These are phyloP conservation scores for Panellus pusillus DNA, from an alignment of 768 basidiomycete species.

Conservation along the genomic window DNA sequence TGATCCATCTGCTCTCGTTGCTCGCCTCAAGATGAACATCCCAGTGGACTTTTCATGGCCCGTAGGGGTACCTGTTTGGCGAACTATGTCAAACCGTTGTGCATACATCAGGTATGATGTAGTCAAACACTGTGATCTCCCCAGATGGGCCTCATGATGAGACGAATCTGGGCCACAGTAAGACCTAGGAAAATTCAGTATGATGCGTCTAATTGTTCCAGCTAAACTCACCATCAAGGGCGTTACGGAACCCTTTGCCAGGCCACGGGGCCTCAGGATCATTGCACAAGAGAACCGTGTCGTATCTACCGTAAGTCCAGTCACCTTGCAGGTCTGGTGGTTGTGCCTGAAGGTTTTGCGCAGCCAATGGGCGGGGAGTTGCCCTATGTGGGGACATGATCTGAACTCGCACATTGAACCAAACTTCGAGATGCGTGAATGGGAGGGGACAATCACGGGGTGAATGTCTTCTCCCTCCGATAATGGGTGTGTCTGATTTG, in stretches of 20 bases:
- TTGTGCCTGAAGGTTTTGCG: conserved; percentile 23
- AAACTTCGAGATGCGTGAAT: conserved; percentile 27
- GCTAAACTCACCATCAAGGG: conserved; percentile 8
- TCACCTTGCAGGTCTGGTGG: conserved; percentile 14
- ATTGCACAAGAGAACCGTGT: conserved; percentile 18
- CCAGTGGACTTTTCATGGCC: conserved; percentile 18
- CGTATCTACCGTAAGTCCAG: conserved; percentile 15
- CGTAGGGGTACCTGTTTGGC: conserved; percentile 14
- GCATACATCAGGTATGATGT: conserved; percentile 28
- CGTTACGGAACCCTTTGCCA: conserved; percentile 12
- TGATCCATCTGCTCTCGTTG: conserved; percentile 13
- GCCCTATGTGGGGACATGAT: conserved; percentile 24
- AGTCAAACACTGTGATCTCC: background rate
- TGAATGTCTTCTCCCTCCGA: conserved; percentile 8
- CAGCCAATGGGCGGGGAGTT: conserved; percentile 16
- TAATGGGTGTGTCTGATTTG: background rate
- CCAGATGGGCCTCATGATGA: conserved; percentile 19
- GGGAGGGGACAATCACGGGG: conserved; percentile 14
- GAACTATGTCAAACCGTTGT: conserved; percentile 25
- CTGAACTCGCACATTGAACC: conserved; percentile 28
- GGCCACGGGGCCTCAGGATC: conserved; percentile 18
- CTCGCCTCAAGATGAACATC: conserved; percentile 26
- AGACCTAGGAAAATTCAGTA: conserved; percentile 8
- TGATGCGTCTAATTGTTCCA: background rate
- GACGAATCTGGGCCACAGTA: conserved; percentile 19